Conservation (phyloP, 768 basidiomycete species). For the Boletus subparvulus region DNA sequence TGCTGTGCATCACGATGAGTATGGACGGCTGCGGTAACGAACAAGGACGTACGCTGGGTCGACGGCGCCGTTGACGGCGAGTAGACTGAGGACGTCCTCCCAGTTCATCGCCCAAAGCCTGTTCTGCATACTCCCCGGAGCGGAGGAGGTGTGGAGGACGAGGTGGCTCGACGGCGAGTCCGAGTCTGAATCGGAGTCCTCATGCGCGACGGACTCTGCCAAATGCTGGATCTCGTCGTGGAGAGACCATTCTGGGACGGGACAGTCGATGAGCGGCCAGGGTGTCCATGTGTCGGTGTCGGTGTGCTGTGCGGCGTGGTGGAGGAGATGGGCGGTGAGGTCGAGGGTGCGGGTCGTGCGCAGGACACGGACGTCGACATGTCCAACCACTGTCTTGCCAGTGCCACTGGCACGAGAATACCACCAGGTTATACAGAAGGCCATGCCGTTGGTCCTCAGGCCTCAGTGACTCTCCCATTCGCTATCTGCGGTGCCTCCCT, state of each 20-base stretch:
- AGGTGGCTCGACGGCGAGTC: too few relatives aligned
- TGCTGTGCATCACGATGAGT: conserved; percentile 9
- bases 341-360: too few relatives aligned
- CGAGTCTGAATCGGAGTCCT: conserved; percentile 31
- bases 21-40: background rate
- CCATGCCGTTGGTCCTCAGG: too few relatives aligned
- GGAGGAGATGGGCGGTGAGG: conserved; percentile 51
- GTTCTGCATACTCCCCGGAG: conserved; percentile 61
- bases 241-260: conserved; percentile 66
- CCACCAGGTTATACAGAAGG: too few relatives aligned
- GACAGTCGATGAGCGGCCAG: conserved; percentile 75
- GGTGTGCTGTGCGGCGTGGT: conserved; percentile 18
- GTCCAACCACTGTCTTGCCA: too few relatives aligned
- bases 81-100: conserved; percentile 58
- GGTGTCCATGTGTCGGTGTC: conserved; percentile 61
- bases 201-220: conserved; percentile 33
- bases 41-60: conserved; percentile 24
- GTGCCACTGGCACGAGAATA: too few relatives aligned
- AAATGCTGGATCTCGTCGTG: conserved; percentile 64
- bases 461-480: too few relatives aligned
- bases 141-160: conserved; percentile 46
- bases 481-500: too few relatives aligned
- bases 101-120: conserved; percentile 62
- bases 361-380: too few relatives aligned
- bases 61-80: conserved; percentile 42